Evolutionary conservation across 2,329 filamentous ascomycete species (phyloP).

Genomic region (Fonsecaea pugnacius): DNA sequence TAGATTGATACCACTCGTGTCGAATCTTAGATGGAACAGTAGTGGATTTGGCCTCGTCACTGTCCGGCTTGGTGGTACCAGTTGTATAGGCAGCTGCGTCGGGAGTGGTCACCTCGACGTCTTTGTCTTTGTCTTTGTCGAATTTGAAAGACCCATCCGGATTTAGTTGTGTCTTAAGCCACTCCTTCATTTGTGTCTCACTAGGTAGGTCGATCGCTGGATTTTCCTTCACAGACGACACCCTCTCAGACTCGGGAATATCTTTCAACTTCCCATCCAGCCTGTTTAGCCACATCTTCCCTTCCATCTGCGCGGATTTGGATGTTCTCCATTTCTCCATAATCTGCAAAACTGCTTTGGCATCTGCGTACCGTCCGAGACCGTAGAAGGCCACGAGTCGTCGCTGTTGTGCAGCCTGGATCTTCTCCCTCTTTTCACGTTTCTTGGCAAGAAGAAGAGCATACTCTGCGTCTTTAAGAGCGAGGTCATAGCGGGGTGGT

Average conservation of each 20-base stretch:
- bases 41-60: conserved; percentile 10
- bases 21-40: conserved; percentile 64
- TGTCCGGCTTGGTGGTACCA: conserved; percentile 1
- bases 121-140: not conserved
- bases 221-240: conserved; percentile 56
- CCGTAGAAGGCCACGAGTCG: conserved; percentile 75
- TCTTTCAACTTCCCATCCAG: conserved; percentile 56
- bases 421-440: conserved; percentile 74
- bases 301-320: conserved; percentile 32
- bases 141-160: conserved; percentile 33
- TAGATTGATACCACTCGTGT: conserved; percentile 71
- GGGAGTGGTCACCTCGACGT: not conserved
- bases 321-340: conserved; percentile 58
- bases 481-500: conserved; percentile 61
- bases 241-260: conserved; percentile 54
- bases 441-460: conserved; percentile 66
- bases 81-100: conserved; percentile 8
- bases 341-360: conserved; percentile 69
- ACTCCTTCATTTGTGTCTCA: conserved; percentile 45
- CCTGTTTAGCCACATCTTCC: conserved; percentile 63
- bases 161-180: conserved; percentile 42
- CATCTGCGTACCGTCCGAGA: conserved; percentile 73
- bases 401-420: conserved; percentile 80
- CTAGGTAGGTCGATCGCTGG: conserved; percentile 55
- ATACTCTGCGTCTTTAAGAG: conserved; percentile 71